These are phyloP conservation scores for Heliocybe sulcata DNA, from an alignment of 1,284 basidiomycete species.

Conservation along the genomic window DNA sequence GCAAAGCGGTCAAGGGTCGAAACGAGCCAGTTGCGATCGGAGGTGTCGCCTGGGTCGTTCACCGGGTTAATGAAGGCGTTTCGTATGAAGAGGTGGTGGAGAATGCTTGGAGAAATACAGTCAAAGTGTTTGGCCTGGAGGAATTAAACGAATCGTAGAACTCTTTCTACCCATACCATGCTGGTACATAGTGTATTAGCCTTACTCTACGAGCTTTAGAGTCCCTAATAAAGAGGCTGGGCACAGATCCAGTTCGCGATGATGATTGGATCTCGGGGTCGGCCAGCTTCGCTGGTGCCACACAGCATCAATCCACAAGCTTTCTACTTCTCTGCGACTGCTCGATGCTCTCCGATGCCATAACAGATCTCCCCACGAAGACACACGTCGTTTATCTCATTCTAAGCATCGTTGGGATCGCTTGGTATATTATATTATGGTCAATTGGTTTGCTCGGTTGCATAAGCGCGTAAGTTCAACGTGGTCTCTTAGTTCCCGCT, in stretches of 20 bases:
- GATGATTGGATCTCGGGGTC: too few species aligned
- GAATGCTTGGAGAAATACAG: slow-evolving; percentile 61
- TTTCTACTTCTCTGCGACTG: too few species aligned
- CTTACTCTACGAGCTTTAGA: too few species aligned
- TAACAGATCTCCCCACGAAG: background rate
- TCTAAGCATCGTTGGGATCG: background rate
- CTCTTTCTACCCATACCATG: too few species aligned
- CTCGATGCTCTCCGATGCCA: background rate
- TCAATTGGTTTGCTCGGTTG: slow-evolving; percentile 1
- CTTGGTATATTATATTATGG: background rate
- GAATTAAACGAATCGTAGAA: slow-evolving; percentile 19
- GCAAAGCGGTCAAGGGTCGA: slow-evolving; percentile 71
- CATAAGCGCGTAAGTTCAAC: background rate
- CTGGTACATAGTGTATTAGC: too few species aligned
- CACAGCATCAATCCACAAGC: too few species aligned
- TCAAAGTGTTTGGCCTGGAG: slow-evolving; percentile 51
- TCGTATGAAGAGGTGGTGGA: slow-evolving; percentile 54
- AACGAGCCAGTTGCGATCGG: slow-evolving; percentile 77
- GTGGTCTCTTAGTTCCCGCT: background rate
- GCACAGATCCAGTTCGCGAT: too few species aligned
- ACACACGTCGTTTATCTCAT: background rate
- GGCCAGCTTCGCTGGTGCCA: too few species aligned
- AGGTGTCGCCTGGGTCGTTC: slow-evolving; percentile 73
- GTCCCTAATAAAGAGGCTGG: too few species aligned
- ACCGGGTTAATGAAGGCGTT: slow-evolving; percentile 42